A percentile compares a stretch with the other conserved stretches of the same genome.
Evolutionary conservation across 768 basidiomycete species (phyloP).

Genomic region (Ramaria sp.): DNA sequence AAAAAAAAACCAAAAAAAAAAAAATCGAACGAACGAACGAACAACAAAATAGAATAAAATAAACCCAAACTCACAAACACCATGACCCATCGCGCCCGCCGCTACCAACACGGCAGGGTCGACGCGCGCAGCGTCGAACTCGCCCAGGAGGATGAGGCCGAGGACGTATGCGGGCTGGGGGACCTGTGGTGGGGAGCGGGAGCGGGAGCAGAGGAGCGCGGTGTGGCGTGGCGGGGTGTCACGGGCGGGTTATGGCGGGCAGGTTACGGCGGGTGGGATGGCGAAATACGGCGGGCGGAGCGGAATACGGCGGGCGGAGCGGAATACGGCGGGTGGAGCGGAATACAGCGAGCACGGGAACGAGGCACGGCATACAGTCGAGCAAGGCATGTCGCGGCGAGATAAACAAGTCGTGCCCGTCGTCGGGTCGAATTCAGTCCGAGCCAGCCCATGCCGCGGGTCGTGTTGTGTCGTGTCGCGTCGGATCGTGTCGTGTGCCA

Average conservation of each 20-base stretch:
- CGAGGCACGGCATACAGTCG: too few relatives aligned
- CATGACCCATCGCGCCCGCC: too few relatives aligned
- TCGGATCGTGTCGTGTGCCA: too few relatives aligned
- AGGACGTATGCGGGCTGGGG: conserved; percentile 87
- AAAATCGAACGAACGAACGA: too few relatives aligned
- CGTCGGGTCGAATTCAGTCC: too few relatives aligned
- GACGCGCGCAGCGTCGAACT: conserved; percentile 58
- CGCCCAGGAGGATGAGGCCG: conserved; percentile 76
- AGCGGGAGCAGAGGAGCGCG: conserved; percentile 69
- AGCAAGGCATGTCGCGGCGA: too few relatives aligned
- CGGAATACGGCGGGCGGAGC: background rate
- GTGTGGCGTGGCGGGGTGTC: too few relatives aligned
- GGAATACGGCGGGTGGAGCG: background rate
- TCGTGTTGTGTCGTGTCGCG: too few relatives aligned
- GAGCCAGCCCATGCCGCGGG: too few relatives aligned
- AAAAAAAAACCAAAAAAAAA: too few relatives aligned
- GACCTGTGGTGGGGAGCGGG: conserved; percentile 48
- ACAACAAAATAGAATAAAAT: too few relatives aligned
- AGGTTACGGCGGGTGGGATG: conserved; percentile 60
- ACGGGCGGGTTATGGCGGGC: conserved; percentile 48
- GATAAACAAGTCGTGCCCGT: too few relatives aligned
- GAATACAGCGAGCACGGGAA: conserved; percentile 4
- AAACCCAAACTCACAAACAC: conserved; percentile 1
- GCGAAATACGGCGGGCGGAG: conserved; percentile 18
- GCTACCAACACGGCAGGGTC: conserved; percentile 21